phyloP scores from a whole-genome alignment of 2,329 filamentous ascomycete genomes.

The Stachybotrys echinatus region DNA sequence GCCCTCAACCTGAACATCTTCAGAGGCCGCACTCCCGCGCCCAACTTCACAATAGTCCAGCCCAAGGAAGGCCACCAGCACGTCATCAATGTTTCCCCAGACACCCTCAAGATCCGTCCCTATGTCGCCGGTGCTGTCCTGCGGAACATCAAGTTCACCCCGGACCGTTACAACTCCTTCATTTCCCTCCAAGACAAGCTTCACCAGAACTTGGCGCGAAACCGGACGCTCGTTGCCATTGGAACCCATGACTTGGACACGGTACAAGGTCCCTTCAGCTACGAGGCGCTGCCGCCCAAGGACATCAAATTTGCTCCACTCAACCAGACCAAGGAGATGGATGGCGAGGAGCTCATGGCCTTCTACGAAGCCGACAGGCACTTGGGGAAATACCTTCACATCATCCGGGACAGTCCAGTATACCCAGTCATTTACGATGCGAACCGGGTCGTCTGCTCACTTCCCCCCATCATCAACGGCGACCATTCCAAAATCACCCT shows the following conservation, averaged over 20 bases:
- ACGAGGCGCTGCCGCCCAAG: constrained; percentile 86
- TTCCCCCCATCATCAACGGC: constrained; percentile 97
- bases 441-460: constrained; percentile 79
- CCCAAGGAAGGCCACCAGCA: constrained; percentile 70
- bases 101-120: constrained; percentile 74
- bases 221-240: constrained; percentile 92
- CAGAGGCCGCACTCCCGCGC: constrained; percentile 67
- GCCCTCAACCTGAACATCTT: constrained; percentile 95
- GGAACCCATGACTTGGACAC: constrained; percentile 96
- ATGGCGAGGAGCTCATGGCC: constrained; percentile 80
- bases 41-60: constrained; percentile 72
- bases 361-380: constrained; percentile 97
- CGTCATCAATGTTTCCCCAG: constrained; percentile 72
- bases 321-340: constrained; percentile 88
- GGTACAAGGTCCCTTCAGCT: constrained; percentile 90
- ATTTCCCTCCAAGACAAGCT: constrained; percentile 97
- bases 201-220: constrained; percentile 89
- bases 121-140: constrained; percentile 87
- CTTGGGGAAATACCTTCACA: constrained; percentile 83
- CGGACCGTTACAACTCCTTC: constrained; percentile 93
- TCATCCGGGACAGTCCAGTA: constrained; percentile 87
- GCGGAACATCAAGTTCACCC: constrained; percentile 84
- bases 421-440: constrained; percentile 96
- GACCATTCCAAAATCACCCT: constrained; percentile 94
- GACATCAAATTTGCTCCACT: constrained; percentile 87